phyloP scores from a whole-genome alignment of 2,329 filamentous ascomycete species.

The Didymella pinodella region DNA sequence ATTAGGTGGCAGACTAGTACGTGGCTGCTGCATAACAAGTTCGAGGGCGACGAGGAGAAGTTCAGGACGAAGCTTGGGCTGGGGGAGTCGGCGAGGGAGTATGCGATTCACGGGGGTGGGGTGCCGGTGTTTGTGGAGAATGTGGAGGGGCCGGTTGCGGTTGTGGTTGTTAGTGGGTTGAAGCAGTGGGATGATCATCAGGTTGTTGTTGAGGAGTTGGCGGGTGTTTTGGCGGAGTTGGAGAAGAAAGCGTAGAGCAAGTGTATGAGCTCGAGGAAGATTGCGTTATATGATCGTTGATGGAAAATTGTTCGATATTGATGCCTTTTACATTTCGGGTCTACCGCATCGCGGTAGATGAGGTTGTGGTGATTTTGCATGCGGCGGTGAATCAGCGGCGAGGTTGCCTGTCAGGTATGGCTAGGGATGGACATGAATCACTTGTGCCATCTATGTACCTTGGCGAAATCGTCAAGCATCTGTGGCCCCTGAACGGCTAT shows the following conservation, averaged over 20 bases:
- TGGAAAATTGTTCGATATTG: not conserved
- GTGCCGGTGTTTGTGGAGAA: conserved; percentile 74
- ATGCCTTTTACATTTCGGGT: no score
- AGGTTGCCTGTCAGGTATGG: not conserved
- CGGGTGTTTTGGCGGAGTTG: conserved; percentile 23
- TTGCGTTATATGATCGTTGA: no score
- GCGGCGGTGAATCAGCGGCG: not conserved
- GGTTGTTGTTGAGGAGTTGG: conserved; percentile 68
- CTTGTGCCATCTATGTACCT: not conserved
- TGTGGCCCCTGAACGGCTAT: not conserved
- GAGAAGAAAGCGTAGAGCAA: conserved; percentile 2
- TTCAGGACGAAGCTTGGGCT: conserved; percentile 73
- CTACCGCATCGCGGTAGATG: conserved; percentile 38
- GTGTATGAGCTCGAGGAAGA: not conserved
- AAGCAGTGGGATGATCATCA: conserved; percentile 82
- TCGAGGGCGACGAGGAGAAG: conserved; percentile 65
- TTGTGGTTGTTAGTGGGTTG: conserved; percentile 78
- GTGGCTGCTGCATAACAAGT: conserved; percentile 75
- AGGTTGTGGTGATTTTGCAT: not conserved
- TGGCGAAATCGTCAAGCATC: not conserved
- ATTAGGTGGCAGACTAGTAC: conserved; percentile 72
- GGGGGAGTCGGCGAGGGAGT: conserved; percentile 58
- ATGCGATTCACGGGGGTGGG: conserved; percentile 80
- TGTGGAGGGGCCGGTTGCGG: conserved; percentile 76
- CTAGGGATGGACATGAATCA: not conserved